Evolutionary conservation across 2,329 filamentous ascomycete genomes (phyloP).

Genomic region (Phaeosphaeria sp.): DNA sequence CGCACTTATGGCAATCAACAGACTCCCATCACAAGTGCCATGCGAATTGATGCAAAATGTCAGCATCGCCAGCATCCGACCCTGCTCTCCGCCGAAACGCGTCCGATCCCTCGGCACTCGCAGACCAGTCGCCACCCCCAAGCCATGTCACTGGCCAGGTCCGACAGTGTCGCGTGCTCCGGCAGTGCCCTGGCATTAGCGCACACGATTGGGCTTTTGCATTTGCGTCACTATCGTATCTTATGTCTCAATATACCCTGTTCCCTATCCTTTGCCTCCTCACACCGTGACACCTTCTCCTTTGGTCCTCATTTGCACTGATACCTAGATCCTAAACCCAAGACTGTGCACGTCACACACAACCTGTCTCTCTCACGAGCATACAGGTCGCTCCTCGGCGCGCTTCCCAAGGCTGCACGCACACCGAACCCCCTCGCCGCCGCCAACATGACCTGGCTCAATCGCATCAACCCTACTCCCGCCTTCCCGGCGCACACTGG

Average conservation of each 20-base stretch:
- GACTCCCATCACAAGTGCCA: not conserved
- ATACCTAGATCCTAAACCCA: not conserved
- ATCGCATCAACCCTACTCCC: slow-evolving; percentile 70
- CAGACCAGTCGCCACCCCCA: slow-evolving; percentile 19
- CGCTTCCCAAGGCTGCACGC: slow-evolving; percentile 17
- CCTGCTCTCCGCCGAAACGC: slow-evolving; percentile 17
- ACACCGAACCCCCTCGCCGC: slow-evolving; percentile 12
- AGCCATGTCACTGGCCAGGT: slow-evolving; percentile 22
- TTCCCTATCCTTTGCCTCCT: not conserved
- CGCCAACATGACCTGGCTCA: slow-evolving; percentile 50
- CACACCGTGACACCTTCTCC: slow-evolving; percentile 1
- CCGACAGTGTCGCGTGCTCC: slow-evolving; percentile 33
- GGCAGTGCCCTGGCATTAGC: slow-evolving; percentile 35
- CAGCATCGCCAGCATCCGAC: not conserved
- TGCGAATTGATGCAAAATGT: not conserved
- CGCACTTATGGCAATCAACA: not conserved
- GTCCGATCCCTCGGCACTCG: slow-evolving; percentile 25
- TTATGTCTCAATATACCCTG: slow-evolving; percentile 6
- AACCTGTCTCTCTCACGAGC: slow-evolving; percentile 40
- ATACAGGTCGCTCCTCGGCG: slow-evolving; percentile 26
- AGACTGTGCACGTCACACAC: slow-evolving; percentile 3
- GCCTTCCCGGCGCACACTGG: slow-evolving; percentile 78
- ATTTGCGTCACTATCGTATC: slow-evolving; percentile 33
- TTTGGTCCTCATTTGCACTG: not conserved
- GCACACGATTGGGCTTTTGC: slow-evolving; percentile 19